Conservation (phyloP, 164 flowering plant genomes). For the Pachysandra terminalis region DNA sequence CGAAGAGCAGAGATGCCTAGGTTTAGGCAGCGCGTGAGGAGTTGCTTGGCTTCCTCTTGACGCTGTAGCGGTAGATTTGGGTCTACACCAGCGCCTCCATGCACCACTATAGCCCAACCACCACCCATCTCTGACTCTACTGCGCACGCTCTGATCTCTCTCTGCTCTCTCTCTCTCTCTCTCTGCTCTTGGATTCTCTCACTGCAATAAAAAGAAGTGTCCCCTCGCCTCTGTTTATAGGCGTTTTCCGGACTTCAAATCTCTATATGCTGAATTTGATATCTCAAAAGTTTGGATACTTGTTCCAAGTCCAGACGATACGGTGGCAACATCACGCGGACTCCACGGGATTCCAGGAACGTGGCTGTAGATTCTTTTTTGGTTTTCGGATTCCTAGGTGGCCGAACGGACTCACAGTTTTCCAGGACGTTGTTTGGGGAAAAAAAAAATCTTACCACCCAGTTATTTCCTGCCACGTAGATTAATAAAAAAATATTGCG, state of each 20-base stretch:
- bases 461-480: too few relatives aligned
- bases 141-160: slow-evolving; percentile 11
- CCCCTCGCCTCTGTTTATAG: slow-evolving; percentile 4
- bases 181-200: background rate
- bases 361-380: too few relatives aligned
- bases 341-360: too few relatives aligned
- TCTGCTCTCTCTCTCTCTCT: slow-evolving; percentile 12
- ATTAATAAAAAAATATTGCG: too few relatives aligned
- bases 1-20: slow-evolving; percentile 81
- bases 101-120: slow-evolving; percentile 94
- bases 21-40: slow-evolving; percentile 76
- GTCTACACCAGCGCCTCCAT: slow-evolving; percentile 97
- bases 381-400: too few relatives aligned
- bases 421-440: too few relatives aligned
- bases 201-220: too few relatives aligned
- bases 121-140: slow-evolving; percentile 44
- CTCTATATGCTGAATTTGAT: background rate
- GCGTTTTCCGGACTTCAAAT: slow-evolving; percentile 14
- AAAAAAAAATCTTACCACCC: too few relatives aligned
- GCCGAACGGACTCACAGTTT: too few relatives aligned
- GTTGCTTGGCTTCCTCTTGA: slow-evolving; percentile 73
- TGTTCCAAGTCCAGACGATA: too few relatives aligned
- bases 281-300: background rate
- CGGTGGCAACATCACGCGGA: too few relatives aligned
- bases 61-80: slow-evolving; percentile 79